Percentiles rank a stretch among this genome's conserved stretches.
These are phyloP conservation scores for Sphagnurus paluster DNA, from an alignment of 1,284 basidiomycete genomes.

Conservation along the genomic window DNA sequence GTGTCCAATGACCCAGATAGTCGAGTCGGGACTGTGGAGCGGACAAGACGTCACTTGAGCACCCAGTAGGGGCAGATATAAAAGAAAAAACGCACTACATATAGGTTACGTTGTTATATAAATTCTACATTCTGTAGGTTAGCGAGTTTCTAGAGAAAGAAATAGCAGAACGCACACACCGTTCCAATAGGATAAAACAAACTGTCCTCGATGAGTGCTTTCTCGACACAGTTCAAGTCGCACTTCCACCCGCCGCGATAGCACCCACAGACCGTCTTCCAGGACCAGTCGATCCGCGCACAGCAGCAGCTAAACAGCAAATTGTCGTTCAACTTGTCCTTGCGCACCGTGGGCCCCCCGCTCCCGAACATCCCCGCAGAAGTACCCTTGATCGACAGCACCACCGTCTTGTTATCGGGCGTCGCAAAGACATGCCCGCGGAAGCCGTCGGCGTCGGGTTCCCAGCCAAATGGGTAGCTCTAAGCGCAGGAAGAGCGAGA, in stretches of 20 bases:
- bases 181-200: constrained; percentile 89
- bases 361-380: constrained; percentile 79
- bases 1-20: constrained; percentile 93
- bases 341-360: constrained; percentile 84
- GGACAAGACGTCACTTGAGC: not conserved
- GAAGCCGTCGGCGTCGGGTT: constrained; percentile 83
- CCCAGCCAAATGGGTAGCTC: constrained; percentile 93
- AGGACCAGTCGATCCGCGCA: constrained; percentile 91
- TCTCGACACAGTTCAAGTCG: constrained; percentile 80
- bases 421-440: constrained; percentile 90
- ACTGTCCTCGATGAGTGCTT: constrained; percentile 78
- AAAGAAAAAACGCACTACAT: constrained; percentile 59
- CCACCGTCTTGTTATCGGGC: constrained; percentile 81
- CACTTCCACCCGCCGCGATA: constrained; percentile 84
- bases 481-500: constrained; percentile 25
- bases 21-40: constrained; percentile 64
- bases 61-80: not conserved
- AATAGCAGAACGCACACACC: constrained; percentile 41
- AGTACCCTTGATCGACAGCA: constrained; percentile 94
- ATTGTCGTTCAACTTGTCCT: constrained; percentile 96
- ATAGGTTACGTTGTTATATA: constrained; percentile 93
- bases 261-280: constrained; percentile 95
- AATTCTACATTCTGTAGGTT: constrained; percentile 54
- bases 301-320: constrained; percentile 98
- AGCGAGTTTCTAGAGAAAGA: constrained; percentile 3